Base-by-base conservation (phyloP, 1,284 basidiomycete species). In the Ceratobasidium sp. region DNA sequence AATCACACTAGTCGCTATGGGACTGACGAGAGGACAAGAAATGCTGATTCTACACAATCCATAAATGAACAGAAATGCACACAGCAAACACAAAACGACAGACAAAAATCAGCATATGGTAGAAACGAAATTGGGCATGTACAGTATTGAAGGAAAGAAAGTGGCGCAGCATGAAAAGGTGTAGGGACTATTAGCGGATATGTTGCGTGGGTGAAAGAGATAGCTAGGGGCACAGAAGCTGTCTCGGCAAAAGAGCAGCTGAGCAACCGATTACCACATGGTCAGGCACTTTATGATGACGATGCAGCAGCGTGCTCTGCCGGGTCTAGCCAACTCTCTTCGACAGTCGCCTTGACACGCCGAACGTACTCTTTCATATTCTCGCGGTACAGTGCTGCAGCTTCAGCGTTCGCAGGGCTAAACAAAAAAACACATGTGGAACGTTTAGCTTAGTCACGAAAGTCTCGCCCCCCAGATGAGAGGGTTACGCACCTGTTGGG, bases 331-430 rank as follows among this genome's bases (percentile, higher is more conserved):
- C 95, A 96, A 79, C 93, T 95, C 84, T 94, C 93, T 85, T 97
- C 95, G 38, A 97, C 95, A 0, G 95, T 96, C 77, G 92, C 92
- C 86, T 96, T 95, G 65, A 98, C 96, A 77, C 96, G 87, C 78
- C 96, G 88, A 44, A 98, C 94, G 84, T 98, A 98, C 87, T 98
- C 97, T 87, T 98, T 99, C 93, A 98, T 97, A 83, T 99, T 99
- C 85, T 99, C 97, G 77, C 97, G 88, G 84, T 98, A 99, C 79
- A 99, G 85, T 84, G 96, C 94, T 1, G 97, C 97, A 0, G 97
- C 97, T 86, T 99, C 97, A 0, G 96, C 96, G 83, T 99, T 99
- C 0, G 97, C 97, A 5, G 97, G 97, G 83, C 96, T 97, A 80
- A 15, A 68, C 66, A 62, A 33, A 33, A 33, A 33, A 33, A 33